Evolutionary conservation across 2,329 filamentous ascomycete species (phyloP).

Genomic region (Pleomassaria siparia): DNA sequence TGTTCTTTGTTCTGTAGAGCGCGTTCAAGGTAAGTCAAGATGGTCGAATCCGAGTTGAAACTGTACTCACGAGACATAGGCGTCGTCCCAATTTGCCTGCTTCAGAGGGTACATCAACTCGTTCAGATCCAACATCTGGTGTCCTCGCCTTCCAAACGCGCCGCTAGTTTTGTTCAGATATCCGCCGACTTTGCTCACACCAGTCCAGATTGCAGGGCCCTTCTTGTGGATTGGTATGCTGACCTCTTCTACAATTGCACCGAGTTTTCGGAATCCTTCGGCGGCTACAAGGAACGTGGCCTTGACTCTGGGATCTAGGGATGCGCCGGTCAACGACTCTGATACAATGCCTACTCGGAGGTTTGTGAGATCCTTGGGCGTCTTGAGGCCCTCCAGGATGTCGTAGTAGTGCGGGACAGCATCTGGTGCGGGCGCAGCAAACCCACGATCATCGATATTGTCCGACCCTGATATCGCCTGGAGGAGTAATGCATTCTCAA

Average conservation of each 20-base stretch:
- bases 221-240: constrained; percentile 54
- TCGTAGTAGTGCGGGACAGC: constrained; percentile 30
- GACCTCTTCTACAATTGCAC: constrained; percentile 54
- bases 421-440: constrained; percentile 33
- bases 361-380: constrained; percentile 25
- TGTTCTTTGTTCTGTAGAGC: constrained; percentile 52
- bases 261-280: constrained; percentile 47
- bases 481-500: constrained; percentile 48
- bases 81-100: constrained; percentile 52
- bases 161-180: constrained; percentile 47
- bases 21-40: not conserved
- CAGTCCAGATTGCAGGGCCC: constrained; percentile 55
- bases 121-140: constrained; percentile 56
- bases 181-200: constrained; percentile 44
- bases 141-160: constrained; percentile 49
- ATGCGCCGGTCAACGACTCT: constrained; percentile 28
- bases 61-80: constrained; percentile 45
- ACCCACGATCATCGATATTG: constrained; percentile 49
- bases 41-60: not conserved
- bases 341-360: constrained; percentile 33
- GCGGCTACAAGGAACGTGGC: constrained; percentile 48
- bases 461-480: constrained; percentile 52
- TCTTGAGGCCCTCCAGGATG: constrained; percentile 12
- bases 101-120: constrained; percentile 50
- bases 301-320: constrained; percentile 46